Evolutionary conservation across 306 rosid genomes (phyloP).

Genomic region (Vicia faba): DNA sequence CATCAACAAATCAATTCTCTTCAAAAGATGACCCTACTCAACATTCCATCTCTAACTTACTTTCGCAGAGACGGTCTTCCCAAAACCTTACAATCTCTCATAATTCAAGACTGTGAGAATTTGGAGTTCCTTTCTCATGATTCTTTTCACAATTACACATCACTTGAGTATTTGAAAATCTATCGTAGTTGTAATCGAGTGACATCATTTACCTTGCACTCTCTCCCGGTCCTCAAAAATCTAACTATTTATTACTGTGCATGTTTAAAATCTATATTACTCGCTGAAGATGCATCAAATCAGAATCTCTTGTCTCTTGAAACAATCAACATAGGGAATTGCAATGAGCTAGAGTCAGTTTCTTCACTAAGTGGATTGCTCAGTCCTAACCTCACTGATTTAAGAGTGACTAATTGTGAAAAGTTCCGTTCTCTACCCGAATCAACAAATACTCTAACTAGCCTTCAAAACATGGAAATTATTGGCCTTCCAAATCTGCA

Average conservation of each 20-base stretch:
- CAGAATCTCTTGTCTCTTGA: slow-evolving; percentile 1
- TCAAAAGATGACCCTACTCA: background rate
- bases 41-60: slow-evolving; percentile 8
- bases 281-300: background rate
- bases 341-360: slow-evolving; percentile 15
- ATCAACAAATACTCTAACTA: background rate
- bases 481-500: background rate
- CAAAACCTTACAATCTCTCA: slow-evolving; percentile 10
- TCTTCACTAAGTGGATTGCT: background rate
- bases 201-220: no score
- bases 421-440: no score
- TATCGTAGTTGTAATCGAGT: no score
- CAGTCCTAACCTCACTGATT: background rate
- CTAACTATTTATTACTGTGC: background rate
- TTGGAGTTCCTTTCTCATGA: no score
- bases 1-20: slow-evolving; percentile 11
- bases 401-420: background rate
- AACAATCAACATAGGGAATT: background rate
- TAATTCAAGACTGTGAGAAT: background rate
- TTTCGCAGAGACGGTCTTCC: slow-evolving; percentile 27
- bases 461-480: background rate
- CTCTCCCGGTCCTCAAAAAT: no score
- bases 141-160: background rate
- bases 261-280: background rate
- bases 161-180: background rate